Base-by-base conservation (phyloP, 140 eudicot species). In the Oenanthe javanica region DNA sequence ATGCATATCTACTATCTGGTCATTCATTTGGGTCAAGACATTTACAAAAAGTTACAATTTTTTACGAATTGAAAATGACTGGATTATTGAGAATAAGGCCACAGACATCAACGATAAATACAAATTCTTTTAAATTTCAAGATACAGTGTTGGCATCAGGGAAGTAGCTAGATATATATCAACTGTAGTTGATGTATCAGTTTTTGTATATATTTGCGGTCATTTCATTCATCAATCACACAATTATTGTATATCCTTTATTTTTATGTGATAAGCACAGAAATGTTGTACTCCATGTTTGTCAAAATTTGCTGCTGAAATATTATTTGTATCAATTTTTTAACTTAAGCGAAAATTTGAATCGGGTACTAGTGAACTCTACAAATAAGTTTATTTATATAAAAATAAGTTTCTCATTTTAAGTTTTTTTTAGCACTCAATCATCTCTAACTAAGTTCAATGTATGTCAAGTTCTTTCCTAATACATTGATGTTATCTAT, bases 151-250 rank as follows among this genome's bases (percentile, higher is more conserved):
- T 63, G 70, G 70, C 70, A 63, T 38, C 5, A 63, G 70, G 70
- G 70, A 63, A 63, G 38, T 63, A 63, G 70, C 31, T 59, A 10
- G 31, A 59, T 59, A 8, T 9, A 0, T 6, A 0, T 6, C 9
- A 21, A 21, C 75, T 55, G 51, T 48, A 54, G 76, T n/a, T 50
- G 50, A 63, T 42, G 76, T 55, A 79, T 19, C 36, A 79, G 81
- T 23, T 72, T 54, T 69, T 54, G 81, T 78, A 36, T 40, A 18
- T 23, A 78, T 59, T 42, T 18, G 11, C 15, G 5, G 48, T 16
- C 52, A 38, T 38, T 4, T 43, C 81, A 61, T 18, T 42, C 50
- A 45, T 45, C 46, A 6, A 67, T 79, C n/a, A n/a, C 49, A 70
- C 47, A 31, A 70, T 40, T 36, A 70, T 70, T 66, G 18, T 21